Percentiles rank a stretch among this genome's conserved stretches.
These are phyloP conservation scores for Chytridiales sp. DNA, from an alignment of 371 early-diverging fungal species.

Conservation along the genomic window DNA sequence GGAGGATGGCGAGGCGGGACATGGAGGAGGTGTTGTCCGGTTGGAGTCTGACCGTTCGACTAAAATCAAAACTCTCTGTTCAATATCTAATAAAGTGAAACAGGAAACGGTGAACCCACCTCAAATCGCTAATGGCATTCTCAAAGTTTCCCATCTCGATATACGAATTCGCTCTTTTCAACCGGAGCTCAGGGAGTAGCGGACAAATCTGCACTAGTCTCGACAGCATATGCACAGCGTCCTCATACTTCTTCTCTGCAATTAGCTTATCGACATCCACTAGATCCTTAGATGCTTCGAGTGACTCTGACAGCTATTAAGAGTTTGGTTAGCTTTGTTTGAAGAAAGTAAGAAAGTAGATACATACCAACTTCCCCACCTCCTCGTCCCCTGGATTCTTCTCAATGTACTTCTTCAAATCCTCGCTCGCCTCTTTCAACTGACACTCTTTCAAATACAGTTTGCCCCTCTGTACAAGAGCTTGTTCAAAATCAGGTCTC, in stretches of 20 bases:
- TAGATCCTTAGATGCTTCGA: conserved; percentile 6
- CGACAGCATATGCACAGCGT: conserved; percentile 62
- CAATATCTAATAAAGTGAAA: background rate
- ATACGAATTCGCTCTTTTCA: conserved; percentile 71
- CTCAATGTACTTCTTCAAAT: conserved; percentile 27
- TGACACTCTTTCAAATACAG: conserved; percentile 71
- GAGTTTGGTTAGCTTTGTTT: background rate
- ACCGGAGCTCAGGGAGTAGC: conserved; percentile 18
- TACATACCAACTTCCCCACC: conserved; percentile 44
- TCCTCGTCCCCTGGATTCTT: conserved; percentile 44
- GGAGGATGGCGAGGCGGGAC: conserved; percentile 68
- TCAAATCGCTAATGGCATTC: conserved; percentile 78
- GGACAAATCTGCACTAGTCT: conserved; percentile 45
- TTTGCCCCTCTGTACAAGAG: conserved; percentile 77
- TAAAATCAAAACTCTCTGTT: conserved; percentile 21
- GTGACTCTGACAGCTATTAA: conserved; percentile 12
- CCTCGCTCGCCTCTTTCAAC: conserved; percentile 54
- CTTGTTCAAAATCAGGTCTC: conserved; percentile 77
- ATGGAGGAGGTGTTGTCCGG: conserved; percentile 65
- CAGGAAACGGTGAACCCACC: conserved; percentile 42
- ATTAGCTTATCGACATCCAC: conserved; percentile 47
- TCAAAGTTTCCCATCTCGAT: conserved; percentile 71
- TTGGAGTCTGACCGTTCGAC: conserved; percentile 67
- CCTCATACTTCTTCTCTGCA: conserved; percentile 51
- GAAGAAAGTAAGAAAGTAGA: background rate